Base-by-base conservation (phyloP, 257 asterid species). In the Knoxia roxburghii region DNA sequence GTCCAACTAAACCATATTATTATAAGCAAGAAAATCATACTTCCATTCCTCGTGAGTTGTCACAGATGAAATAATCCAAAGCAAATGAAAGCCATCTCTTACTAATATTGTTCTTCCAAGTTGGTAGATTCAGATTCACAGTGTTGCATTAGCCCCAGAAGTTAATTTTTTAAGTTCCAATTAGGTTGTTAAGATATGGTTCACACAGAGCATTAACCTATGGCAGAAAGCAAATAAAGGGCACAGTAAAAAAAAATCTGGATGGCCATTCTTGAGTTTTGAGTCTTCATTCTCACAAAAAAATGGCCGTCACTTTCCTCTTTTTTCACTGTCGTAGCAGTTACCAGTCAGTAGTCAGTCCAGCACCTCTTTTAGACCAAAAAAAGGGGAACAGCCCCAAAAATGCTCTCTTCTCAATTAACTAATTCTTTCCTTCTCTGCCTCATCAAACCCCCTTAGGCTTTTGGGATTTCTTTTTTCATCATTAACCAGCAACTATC, bases 331-430 rank as follows among this genome's bases (percentile, higher is more conserved):
- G 78, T 64, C 56, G 68, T 73, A 33, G 86, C 82, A 83, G 87
- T 79, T 80, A 72, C 68, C 83, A 53, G 83, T 72, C 84, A 74
- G 51, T 48, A 67, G 78, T 59, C 89, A 60, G 50, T 68, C 75
- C 75, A 7, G 7, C 32, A 12, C 68, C 61, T 37, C 58, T 77
- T 75, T 53, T 78, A 68, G 73, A 77, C 57, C 41, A 37, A n/a
- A n/a, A n/a, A 23, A 52, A 69, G 24, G 60, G 67, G 65, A 72
- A 74, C 39, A 72, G 39, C 54, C 76, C 66, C n/a, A 67, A 70
- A 74, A 78, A 75, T 79, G 80, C 79, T 73, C 83, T 63, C 73
- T 71, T 69, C 79, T 40, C 68, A 35, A 64, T 46, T 58, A 72
- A 58, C 67, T 68, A 65, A 24, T 52, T 62, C 64, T 30, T 68